Base-by-base conservation (phyloP, 163 green algal species). In the Volvox carteri region DNA sequence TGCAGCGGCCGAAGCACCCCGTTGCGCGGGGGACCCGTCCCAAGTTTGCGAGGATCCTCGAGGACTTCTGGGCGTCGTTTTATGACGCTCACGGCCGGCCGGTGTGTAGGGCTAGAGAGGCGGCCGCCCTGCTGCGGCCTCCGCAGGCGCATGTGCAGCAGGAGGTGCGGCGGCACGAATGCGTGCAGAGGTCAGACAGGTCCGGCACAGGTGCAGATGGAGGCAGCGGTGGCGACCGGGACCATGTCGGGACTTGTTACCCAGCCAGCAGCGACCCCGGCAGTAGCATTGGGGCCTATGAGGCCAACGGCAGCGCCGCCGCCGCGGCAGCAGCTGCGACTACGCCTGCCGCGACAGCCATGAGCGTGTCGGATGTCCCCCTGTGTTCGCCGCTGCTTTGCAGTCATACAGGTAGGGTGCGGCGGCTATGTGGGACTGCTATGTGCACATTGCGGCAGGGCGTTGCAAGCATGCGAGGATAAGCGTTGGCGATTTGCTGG, bases 331-430 rank as follows among this genome's bases (percentile, higher is more conserved):
- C 16, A 37, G 19, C 67, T 1, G 67, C 37, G 35, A 23, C 35
- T 0, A 39, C 6, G 33, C 39, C 70, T 19, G 70, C 23, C n/a
- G 6, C 73, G 0, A 3, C 48, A 19, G 46, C 25, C 12, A 2
- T 30, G 48, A 42, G 0, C 48, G 30, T 44, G 0, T 46, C 41
- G 16, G 30, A 7, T 4, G 4, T n/a, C 25, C 2, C 16, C 1
- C n/a, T n/a, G 65, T 50, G 7, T 3, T 85, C 85, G 23, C 85
- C 85, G 41, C 44, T 90, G 72, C 12, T 90, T 50, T 90, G 85
- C 58, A 28, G 37, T 0, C 85, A 90, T 74, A 84, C 85, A 58
- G 42, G 75, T 77, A 74, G 44, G 67, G 28, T 30, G 54, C 19
- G 25, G 7, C 28, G 5, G 7, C 3, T 23, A 4, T 65, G 54